A percentile compares a stretch with the other conserved stretches of the same genome.
Conservation (phyloP, 305 asterid species). For the Ajuga reptans region DNA sequence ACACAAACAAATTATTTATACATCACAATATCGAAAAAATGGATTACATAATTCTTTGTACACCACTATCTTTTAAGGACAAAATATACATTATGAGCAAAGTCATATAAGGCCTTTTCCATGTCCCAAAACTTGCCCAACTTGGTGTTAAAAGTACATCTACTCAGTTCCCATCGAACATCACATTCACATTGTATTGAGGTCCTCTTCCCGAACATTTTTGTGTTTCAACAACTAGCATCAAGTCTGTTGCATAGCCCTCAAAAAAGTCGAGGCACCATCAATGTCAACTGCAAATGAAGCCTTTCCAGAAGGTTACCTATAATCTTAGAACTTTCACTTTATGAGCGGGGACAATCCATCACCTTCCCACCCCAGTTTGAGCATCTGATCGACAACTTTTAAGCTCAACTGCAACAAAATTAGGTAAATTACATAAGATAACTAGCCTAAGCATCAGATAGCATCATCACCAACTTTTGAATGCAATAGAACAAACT, state of each 20-base stretch:
- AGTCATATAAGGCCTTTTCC: conserved; percentile 10
- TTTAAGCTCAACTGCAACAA: conserved; percentile 81
- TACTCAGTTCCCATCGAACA: conserved; percentile 13
- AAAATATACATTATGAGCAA: conserved; percentile 23
- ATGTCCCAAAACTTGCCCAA: conserved; percentile 25
- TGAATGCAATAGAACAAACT: not conserved
- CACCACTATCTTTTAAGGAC: conserved; percentile 15
- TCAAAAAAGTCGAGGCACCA: not conserved
- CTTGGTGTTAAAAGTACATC: conserved; percentile 13
- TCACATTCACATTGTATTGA: not conserved
- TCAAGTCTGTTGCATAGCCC: not conserved
- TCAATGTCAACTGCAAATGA: not conserved
- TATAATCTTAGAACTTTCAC: conserved; percentile 26
- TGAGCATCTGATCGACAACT: conserved; percentile 96
- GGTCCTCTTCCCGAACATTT: not conserved
- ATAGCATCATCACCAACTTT: not conserved
- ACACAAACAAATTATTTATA: conserved; percentile 15
- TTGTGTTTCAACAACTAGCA: conserved; percentile 1
- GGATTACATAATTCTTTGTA: conserved; percentile 19
- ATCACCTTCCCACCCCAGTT: conserved; percentile 96
- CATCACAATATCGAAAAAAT: conserved; percentile 15
- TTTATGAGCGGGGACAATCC: conserved; percentile 73
- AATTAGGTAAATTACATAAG: not conserved
- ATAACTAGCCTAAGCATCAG: not conserved
- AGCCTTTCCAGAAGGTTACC: not conserved